Evolutionary conservation across 2,329 filamentous ascomycete genomes (phyloP).

Genomic region (Alternaria angustiovoidea): DNA sequence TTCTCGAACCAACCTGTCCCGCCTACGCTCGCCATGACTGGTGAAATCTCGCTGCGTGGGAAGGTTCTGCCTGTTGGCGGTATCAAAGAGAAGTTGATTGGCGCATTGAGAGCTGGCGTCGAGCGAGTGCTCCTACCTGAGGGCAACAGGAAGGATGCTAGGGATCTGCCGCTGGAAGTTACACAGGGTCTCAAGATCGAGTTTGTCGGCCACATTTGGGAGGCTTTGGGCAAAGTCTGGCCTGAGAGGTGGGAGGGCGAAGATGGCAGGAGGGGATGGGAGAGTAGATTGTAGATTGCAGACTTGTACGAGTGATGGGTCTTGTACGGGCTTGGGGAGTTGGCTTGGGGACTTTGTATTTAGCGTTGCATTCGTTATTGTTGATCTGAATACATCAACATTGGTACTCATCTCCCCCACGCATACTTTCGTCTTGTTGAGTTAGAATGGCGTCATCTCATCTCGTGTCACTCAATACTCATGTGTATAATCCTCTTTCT

Average conservation of each 20-base stretch:
- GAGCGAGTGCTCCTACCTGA: slow-evolving; percentile 90
- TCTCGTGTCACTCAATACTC: not conserved
- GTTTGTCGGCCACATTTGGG: slow-evolving; percentile 93
- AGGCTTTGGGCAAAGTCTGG: slow-evolving; percentile 90
- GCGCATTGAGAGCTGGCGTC: slow-evolving; percentile 88
- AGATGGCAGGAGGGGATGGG: slow-evolving; percentile 67
- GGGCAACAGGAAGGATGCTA: slow-evolving; percentile 90
- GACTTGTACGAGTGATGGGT: not conserved
- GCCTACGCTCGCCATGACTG: slow-evolving; percentile 94
- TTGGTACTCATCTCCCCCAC: not conserved
- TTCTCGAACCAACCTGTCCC: slow-evolving; percentile 88
- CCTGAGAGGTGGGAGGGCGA: slow-evolving; percentile 81
- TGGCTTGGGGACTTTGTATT: slow-evolving; percentile 1
- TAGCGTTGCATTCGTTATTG: slow-evolving; percentile 8
- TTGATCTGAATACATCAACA: not conserved
- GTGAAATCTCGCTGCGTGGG: slow-evolving; percentile 80
- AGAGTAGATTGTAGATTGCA: slow-evolving; percentile 73
- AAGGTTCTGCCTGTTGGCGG: slow-evolving; percentile 93
- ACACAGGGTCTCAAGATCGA: slow-evolving; percentile 86
- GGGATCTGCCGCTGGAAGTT: slow-evolving; percentile 90
- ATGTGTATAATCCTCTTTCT: no score
- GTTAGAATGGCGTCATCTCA: not conserved
- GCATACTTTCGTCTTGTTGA: not conserved
- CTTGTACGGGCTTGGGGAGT: not conserved
- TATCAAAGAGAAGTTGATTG: slow-evolving; percentile 98